Evolutionary conservation across 768 basidiomycete genomes (phyloP).

Genomic region (Phylloporus scabripes): DNA sequence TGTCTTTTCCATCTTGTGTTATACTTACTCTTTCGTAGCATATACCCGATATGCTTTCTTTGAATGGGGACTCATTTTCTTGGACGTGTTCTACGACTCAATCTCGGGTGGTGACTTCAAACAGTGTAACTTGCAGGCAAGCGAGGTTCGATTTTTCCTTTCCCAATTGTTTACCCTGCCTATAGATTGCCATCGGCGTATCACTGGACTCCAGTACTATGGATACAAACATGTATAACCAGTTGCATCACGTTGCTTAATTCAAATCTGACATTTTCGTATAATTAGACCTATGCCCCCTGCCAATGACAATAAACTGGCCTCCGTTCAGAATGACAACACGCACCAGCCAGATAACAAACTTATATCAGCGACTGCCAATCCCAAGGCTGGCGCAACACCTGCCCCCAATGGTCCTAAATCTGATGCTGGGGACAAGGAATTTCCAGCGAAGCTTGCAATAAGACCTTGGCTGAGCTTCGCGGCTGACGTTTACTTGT

Average conservation of each 20-base stretch:
- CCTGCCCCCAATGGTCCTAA: not conserved
- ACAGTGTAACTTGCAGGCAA: constrained; percentile 49
- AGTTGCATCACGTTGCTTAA: constrained; percentile 36
- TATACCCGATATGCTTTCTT: constrained; percentile 84
- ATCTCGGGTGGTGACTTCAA: constrained; percentile 56
- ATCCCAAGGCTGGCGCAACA: not conserved
- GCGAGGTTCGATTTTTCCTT: constrained; percentile 4
- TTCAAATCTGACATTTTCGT: constrained; percentile 18
- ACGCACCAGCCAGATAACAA: constrained; percentile 1
- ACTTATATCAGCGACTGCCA: not conserved
- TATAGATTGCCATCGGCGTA: constrained; percentile 25
- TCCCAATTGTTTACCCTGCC: not conserved
- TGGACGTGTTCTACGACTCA: constrained; percentile 71
- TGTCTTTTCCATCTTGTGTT: not conserved
- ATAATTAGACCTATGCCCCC: constrained; percentile 17
- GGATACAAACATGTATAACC: constrained; percentile 42
- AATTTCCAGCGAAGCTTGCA: not conserved
- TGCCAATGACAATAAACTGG: constrained; percentile 5
- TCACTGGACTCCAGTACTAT: constrained; percentile 19
- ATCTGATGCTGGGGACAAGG: not conserved
- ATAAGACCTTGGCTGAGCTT: constrained; percentile 30
- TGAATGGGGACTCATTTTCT: constrained; percentile 78
- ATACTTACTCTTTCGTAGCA: constrained; percentile 40
- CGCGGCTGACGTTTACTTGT: constrained; percentile 48
- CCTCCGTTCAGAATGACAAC: not conserved